Evolutionary conservation across 2,329 filamentous ascomycete genomes (phyloP).

Genomic region (Pestalotiopsis sp.): DNA sequence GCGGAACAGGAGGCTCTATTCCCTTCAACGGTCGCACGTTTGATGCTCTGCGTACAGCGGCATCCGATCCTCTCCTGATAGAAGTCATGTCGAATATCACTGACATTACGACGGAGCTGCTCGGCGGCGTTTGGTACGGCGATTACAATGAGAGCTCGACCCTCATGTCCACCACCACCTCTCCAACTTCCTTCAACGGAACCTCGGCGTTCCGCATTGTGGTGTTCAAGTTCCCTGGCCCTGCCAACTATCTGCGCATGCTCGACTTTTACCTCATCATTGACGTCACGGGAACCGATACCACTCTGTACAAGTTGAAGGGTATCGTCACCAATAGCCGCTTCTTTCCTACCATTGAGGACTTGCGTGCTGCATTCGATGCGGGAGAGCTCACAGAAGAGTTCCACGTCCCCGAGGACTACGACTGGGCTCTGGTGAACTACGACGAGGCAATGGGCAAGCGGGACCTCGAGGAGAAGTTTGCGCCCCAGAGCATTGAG

Average conservation of each 20-base stretch:
- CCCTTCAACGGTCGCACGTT: conserved; percentile 38
- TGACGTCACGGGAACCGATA: conserved; percentile 45
- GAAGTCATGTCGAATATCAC: conserved; percentile 45
- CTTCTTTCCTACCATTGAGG: conserved; percentile 37
- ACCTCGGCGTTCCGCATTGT: conserved; percentile 39
- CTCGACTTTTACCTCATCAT: conserved; percentile 48
- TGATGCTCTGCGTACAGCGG: conserved; percentile 31
- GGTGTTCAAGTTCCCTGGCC: conserved; percentile 44
- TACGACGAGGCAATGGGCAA: conserved; percentile 31
- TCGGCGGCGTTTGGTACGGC: conserved; percentile 38
- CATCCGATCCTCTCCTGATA: conserved; percentile 37
- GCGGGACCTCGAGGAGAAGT: conserved; percentile 36
- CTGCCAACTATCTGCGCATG: conserved; percentile 42
- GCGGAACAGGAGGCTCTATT: conserved; percentile 38
- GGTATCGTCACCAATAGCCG: conserved; percentile 43
- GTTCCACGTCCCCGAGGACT: conserved; percentile 35
- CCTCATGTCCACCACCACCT: conserved; percentile 34
- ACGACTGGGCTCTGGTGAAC: conserved; percentile 38
- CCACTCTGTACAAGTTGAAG: conserved; percentile 42
- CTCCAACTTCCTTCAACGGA: conserved; percentile 42
- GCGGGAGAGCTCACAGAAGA: conserved; percentile 38
- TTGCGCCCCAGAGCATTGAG: conserved; percentile 39
- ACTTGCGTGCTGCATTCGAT: conserved; percentile 38
- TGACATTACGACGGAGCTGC: conserved; percentile 45
- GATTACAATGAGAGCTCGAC: conserved; percentile 30